Evolutionary conservation across 2,329 filamentous ascomycete species (phyloP).

Genomic region (Tolypocladium tropicale): DNA sequence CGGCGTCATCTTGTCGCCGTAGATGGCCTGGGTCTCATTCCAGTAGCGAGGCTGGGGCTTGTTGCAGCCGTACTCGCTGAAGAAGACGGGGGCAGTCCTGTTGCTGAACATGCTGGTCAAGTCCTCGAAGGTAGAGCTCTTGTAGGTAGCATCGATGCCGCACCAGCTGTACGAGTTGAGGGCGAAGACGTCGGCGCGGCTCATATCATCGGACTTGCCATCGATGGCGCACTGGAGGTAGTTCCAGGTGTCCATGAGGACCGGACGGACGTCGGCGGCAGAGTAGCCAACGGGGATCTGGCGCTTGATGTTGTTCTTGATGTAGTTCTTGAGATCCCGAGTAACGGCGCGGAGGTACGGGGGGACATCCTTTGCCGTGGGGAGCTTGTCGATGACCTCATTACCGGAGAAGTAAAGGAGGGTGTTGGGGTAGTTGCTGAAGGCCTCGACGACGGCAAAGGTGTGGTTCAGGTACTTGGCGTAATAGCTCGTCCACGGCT

Average conservation of each 20-base stretch:
- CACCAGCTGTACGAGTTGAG: constrained; percentile 68
- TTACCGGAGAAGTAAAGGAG: constrained; percentile 71
- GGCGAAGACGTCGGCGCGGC: constrained; percentile 64
- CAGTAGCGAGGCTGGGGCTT: constrained; percentile 59
- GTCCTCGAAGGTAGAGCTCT: constrained; percentile 50
- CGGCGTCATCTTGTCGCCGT: constrained; percentile 57
- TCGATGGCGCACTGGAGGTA: constrained; percentile 60
- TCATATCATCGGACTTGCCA: constrained; percentile 45
- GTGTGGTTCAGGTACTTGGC: constrained; percentile 52
- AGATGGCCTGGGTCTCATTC: constrained; percentile 65
- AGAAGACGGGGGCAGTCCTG: constrained; percentile 66
- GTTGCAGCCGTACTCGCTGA: constrained; percentile 77
- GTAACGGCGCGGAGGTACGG: constrained; percentile 68
- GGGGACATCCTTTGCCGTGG: constrained; percentile 49
- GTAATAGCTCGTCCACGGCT: constrained; percentile 52
- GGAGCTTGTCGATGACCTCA: constrained; percentile 61
- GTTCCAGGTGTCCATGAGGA: constrained; percentile 65
- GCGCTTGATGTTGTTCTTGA: constrained; percentile 59
- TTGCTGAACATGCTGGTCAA: constrained; percentile 55
- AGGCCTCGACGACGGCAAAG: constrained; percentile 56
- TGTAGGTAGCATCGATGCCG: constrained; percentile 47
- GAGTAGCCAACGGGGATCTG: constrained; percentile 70
- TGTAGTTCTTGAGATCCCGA: constrained; percentile 72
- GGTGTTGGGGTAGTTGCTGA: constrained; percentile 57
- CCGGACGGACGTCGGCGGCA: constrained; percentile 64